phyloP scores from a whole-genome alignment of 2,329 filamentous ascomycete species.

The Purpureocillium takamizusanense region DNA sequence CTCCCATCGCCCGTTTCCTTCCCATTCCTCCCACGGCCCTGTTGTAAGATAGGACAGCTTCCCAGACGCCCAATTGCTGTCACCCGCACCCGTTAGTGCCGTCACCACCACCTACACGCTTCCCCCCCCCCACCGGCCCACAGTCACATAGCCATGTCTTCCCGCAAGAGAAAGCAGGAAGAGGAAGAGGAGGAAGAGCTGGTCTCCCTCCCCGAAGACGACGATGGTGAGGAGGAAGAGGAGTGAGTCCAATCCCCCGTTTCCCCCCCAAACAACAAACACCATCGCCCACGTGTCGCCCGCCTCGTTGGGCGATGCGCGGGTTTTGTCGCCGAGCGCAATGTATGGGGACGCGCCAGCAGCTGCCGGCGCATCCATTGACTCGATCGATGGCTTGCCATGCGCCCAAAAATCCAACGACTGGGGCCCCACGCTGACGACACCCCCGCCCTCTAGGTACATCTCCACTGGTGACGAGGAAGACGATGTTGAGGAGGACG shows the following conservation, averaged over 20 bases:
- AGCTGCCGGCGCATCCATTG: slow-evolving; percentile 1
- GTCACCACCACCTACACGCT: slow-evolving; percentile 3
- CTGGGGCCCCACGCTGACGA: slow-evolving; percentile 2
- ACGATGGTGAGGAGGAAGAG: slow-evolving; percentile 43
- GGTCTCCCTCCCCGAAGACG: slow-evolving; percentile 42
- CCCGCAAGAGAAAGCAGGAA: slow-evolving; percentile 48
- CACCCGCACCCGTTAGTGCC: slow-evolving; percentile 2
- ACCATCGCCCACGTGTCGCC: no score
- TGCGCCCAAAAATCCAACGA: no score
- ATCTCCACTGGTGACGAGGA: slow-evolving; percentile 29
- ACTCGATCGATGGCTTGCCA: not conserved
- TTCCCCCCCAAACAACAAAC: no score
- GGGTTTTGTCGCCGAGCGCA: no score
- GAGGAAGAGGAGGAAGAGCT: slow-evolving; percentile 51
- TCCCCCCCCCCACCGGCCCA: no score
- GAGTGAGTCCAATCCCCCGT: slow-evolving; percentile 32
- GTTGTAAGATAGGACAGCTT: not conserved
- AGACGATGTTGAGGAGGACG: slow-evolving; percentile 28
- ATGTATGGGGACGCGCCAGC: not conserved
- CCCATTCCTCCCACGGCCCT: not conserved
- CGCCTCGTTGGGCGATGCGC: no score
- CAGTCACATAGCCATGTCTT: slow-evolving; percentile 26
- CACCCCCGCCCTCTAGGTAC: slow-evolving; percentile 18
- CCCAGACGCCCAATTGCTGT: not conserved
- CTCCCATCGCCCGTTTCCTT: not conserved